Evolutionary conservation across 75 land plant species (phyloP).

Genomic region (Larix kaempferi): DNA sequence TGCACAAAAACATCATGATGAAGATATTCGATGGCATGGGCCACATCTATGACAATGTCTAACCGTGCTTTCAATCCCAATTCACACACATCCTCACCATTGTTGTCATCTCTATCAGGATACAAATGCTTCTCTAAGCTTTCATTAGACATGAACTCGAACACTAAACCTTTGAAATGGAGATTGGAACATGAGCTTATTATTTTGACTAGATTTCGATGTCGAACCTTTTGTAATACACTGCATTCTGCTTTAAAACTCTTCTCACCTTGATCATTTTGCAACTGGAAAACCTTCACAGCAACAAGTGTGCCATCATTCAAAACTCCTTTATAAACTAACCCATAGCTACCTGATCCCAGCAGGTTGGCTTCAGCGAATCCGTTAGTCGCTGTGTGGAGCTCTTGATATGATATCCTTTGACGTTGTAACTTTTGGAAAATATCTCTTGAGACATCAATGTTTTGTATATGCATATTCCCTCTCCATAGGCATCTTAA

Average conservation of each 20-base stretch:
- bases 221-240: neutral
- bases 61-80: constrained; percentile 4
- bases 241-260: neutral
- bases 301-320: constrained; percentile 6
- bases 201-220: neutral
- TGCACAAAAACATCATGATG: constrained; percentile 17
- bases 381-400: neutral
- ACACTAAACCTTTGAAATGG: neutral
- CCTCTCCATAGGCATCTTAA: neutral
- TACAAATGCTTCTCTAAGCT: neutral
- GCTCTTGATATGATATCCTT: constrained; percentile 9
- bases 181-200: neutral
- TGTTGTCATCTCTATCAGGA: neutral
- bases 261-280: neutral
- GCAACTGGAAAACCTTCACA: neutral
- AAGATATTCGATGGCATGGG: constrained; percentile 31
- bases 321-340: neutral
- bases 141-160: neutral
- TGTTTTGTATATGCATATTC: constrained; percentile 1
- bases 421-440: neutral
- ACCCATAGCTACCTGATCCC: neutral
- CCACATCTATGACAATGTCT: constrained; percentile 30
- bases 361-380: neutral
- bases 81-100: neutral
- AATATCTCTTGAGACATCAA: neutral